phyloP scores from a whole-genome alignment of 257 asterid species.

The Cinchona pubescens region DNA sequence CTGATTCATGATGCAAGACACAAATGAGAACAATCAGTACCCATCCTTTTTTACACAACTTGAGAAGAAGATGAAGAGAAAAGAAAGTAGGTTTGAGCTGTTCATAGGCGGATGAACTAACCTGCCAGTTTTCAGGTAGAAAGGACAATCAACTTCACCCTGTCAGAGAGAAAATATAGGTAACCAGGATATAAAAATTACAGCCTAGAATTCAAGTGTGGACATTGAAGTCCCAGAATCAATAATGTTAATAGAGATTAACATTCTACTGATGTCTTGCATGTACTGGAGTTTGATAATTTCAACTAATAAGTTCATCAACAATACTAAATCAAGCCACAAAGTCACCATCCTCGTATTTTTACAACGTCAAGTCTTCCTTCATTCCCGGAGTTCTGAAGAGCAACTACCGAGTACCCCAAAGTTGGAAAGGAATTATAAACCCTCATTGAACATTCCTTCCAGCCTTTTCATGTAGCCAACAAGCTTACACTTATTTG shows the following conservation, averaged over 20 bases:
- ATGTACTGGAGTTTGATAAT: neutral
- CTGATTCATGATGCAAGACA: slow-evolving; percentile 44
- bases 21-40: slow-evolving; percentile 24
- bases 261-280: neutral
- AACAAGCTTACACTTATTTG: neutral
- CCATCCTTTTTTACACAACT: slow-evolving; percentile 5
- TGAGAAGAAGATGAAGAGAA: neutral
- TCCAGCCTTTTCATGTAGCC: neutral
- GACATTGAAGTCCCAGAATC: neutral
- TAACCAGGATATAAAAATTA: slow-evolving; percentile 8
- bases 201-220: neutral
- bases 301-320: neutral
- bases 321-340: neutral
- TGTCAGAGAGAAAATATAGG: slow-evolving; percentile 35
- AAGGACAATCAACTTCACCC: slow-evolving; percentile 98
- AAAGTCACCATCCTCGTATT: neutral
- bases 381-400: neutral
- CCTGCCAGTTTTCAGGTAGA: slow-evolving; percentile 98
- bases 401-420: neutral
- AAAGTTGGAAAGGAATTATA: neutral
- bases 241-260: neutral
- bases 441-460: neutral
- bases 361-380: neutral
- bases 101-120: slow-evolving; percentile 33
- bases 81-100: slow-evolving; percentile 11